phyloP scores from a whole-genome alignment of 495 filamentous ascomycete species.

The Thermothielavioides terrestris region DNA sequence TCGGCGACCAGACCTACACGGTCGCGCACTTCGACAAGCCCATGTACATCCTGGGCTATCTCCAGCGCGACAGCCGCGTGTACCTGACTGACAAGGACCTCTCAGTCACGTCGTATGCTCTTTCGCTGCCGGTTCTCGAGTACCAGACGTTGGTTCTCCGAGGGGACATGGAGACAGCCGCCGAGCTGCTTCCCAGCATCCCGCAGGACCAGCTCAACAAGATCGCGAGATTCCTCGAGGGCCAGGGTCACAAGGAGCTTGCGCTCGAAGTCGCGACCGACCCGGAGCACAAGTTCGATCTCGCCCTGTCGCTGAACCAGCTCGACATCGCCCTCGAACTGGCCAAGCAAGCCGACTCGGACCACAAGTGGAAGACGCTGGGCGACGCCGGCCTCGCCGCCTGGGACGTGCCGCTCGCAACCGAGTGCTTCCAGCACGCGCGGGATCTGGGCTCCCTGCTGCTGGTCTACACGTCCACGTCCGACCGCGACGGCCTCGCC shows the following conservation, averaged over 20 bases:
- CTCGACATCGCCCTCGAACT: constrained; percentile 77
- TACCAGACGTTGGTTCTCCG: constrained; percentile 95
- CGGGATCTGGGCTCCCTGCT: constrained; percentile 85
- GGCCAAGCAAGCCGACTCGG: constrained; percentile 71
- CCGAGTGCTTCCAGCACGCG: constrained; percentile 84
- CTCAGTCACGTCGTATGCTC: constrained; percentile 76
- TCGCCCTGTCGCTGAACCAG: constrained; percentile 75
- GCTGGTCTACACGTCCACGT: constrained; percentile 74
- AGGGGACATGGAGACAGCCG: constrained; percentile 87
- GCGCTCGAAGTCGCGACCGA: constrained; percentile 96
- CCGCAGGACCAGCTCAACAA: constrained; percentile 91
- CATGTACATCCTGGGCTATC: constrained; percentile 92
- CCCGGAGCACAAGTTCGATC: constrained; percentile 91
- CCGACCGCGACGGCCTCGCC: constrained; percentile 62
- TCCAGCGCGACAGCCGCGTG: constrained; percentile 84
- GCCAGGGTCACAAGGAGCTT: constrained; percentile 91
- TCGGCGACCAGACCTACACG: constrained; percentile 98
- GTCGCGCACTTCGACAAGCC: constrained; percentile 93
- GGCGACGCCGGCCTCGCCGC: constrained; percentile 80
- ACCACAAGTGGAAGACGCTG: constrained; percentile 96
- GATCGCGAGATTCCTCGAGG: constrained; percentile 95
- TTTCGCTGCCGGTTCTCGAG: constrained; percentile 90
- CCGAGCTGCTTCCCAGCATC: constrained; percentile 72
- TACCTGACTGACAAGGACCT: constrained; percentile 96
- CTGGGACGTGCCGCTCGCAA: constrained; percentile 82